phyloP scores from a whole-genome alignment of 768 basidiomycete genomes.

The Amanita pseudoporphyria region DNA sequence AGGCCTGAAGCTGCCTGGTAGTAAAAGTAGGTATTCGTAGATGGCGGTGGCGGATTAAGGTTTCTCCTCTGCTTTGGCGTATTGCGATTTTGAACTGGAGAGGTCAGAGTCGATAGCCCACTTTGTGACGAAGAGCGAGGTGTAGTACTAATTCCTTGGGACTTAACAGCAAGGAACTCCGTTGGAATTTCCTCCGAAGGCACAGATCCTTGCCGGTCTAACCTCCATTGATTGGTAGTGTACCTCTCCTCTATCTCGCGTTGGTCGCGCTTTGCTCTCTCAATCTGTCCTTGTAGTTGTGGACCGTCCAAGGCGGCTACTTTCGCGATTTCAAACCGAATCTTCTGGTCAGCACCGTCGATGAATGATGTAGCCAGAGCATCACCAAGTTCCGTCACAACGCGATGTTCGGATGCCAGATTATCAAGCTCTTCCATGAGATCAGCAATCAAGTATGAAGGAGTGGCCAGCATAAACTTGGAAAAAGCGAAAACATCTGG shows the following conservation, averaged over 20 bases:
- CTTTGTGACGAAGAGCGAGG: conserved; percentile 7
- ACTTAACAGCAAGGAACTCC: conserved; percentile 44
- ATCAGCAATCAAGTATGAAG: conserved; percentile 69
- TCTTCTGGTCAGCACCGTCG: conserved; percentile 64
- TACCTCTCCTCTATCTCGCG: conserved; percentile 42
- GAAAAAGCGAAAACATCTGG: conserved; percentile 84
- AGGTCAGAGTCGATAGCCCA: neutral
- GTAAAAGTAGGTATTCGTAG: conserved; percentile 87
- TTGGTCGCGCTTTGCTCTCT: conserved; percentile 49
- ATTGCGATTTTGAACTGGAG: conserved; percentile 25
- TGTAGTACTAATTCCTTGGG: conserved; percentile 12
- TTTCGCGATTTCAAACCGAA: conserved; percentile 73
- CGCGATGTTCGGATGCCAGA: conserved; percentile 58
- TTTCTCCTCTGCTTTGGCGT: conserved; percentile 59
- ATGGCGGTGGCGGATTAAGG: conserved; percentile 78
- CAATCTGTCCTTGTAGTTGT: conserved; percentile 51
- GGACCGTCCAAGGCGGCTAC: conserved; percentile 68
- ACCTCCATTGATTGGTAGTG: conserved; percentile 19
- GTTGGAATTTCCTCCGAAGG: conserved; percentile 36
- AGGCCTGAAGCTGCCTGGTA: conserved; percentile 92
- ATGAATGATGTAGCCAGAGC: conserved; percentile 73
- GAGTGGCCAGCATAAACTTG: conserved; percentile 95
- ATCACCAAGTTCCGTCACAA: conserved; percentile 60
- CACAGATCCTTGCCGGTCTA: conserved; percentile 16
- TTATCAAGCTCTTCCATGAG: conserved; percentile 66